Base-by-base conservation (phyloP, 1,139 yeast species). In the Geotrichum siamense region DNA sequence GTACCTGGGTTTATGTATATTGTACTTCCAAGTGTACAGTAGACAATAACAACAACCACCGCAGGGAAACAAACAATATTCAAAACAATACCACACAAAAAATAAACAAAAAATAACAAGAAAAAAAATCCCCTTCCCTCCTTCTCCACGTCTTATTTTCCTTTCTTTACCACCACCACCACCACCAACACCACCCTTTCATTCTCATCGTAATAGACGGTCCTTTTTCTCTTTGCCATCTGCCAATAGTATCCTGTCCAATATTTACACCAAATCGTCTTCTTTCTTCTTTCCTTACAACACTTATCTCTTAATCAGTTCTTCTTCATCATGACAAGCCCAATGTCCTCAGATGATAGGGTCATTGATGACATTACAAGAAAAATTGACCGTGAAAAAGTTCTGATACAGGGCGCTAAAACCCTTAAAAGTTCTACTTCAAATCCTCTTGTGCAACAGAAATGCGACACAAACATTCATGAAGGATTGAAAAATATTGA, bases 401-500 rank as follows among this genome's bases (percentile, higher is more conserved):
- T 84, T 59, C 80, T 89, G 62, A 85, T 89, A 43, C 82, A 79
- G 53, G 97, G 96, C 45, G 91, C 94, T 48, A 79, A 82, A 49
- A 74, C 82, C 49, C 70, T 91, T 65, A 81, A 85, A 61, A 78
- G 78, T 60, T 79, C 78, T 52, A 85, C 97, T 19, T 65, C 70
- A 52, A 91, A 91, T 62, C 70, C 82, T 19, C 78, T 76, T 52
- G 96, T 89, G 39, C 87, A 89, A 55, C 94, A 86, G 59, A 78
- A 83, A 60, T 89, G 97, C 68, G 89, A 86, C 63, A 79, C 89
- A 29, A 86, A 82, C 57, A 87, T 91, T 55, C 72, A 93, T 51
- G 97, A 91, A 57, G 89, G 96, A 2, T 87, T 85, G 57, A 79
- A 85, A 52, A 89, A 89, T 63, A 83, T 91, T 53, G 91, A 85